phyloP scores from a whole-genome alignment of 2,329 filamentous ascomycete genomes.

The Alternaria conjuncta region DNA sequence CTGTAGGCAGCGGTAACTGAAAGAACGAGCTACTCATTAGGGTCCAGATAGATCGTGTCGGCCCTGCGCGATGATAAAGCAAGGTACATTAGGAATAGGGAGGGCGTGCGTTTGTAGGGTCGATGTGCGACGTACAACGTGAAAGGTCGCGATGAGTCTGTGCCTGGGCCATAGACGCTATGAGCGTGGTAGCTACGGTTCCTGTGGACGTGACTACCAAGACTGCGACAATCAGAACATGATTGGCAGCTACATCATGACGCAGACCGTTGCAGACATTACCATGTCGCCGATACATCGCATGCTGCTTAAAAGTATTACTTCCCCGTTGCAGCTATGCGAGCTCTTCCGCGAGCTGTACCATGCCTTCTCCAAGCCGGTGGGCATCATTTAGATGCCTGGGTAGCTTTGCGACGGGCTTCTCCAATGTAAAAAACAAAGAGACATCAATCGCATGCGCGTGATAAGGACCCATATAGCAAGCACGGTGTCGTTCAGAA shows the following conservation, averaged over 20 bases:
- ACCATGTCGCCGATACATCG: neutral
- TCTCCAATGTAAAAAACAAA: neutral
- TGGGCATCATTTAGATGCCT: neutral
- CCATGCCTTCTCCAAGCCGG: neutral
- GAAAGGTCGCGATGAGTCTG: neutral
- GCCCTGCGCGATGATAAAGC: neutral
- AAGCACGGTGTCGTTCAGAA: neutral
- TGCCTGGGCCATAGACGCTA: neutral
- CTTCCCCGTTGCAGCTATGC: neutral
- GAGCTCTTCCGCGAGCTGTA: neutral
- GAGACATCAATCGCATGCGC: neutral
- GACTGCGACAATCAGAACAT: neutral
- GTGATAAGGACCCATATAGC: neutral
- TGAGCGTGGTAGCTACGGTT: neutral
- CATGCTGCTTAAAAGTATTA: neutral
- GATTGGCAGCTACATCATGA: neutral
- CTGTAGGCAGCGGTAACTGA: neutral
- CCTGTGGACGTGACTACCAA: neutral
- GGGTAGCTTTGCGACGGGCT: neutral
- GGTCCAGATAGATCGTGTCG: neutral
- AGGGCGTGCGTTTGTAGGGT: neutral
- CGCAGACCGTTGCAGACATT: neutral
- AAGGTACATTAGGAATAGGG: conserved; percentile 1
- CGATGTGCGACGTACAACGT: neutral
- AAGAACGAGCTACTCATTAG: conserved; percentile 11